A percentile compares a stretch with the other conserved stretches of the same genome.
Conservation (phyloP, 352 stramenopile genomes). For the Globisporangium cederbergense region DNA sequence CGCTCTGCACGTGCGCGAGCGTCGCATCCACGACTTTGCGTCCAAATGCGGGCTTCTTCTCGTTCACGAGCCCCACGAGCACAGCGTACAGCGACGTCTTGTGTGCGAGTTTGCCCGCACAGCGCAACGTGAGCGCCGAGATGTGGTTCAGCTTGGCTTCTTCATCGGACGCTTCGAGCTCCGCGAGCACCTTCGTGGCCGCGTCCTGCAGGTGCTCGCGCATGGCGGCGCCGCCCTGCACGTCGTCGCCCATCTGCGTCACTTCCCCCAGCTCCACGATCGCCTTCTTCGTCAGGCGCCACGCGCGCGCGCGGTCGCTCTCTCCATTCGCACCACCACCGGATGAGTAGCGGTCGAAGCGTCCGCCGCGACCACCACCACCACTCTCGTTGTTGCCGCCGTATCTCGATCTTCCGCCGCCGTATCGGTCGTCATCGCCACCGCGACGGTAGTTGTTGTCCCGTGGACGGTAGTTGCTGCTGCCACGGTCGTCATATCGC, state of each 20-base stretch:
- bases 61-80: conserved; percentile 66
- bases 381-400: conserved; percentile 16
- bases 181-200: conserved; percentile 35
- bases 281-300: conserved; percentile 72
- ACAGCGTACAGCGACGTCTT: conserved; percentile 75
- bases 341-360: conserved; percentile 19
- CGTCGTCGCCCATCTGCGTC: conserved; percentile 27
- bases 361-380: conserved; percentile 20
- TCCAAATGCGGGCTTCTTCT: conserved; percentile 51
- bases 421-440: conserved; percentile 31
- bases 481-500: conserved; percentile 40
- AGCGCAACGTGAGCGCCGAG: conserved; percentile 51
- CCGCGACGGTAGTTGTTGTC: conserved; percentile 25
- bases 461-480: conserved; percentile 23
- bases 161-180: conserved; percentile 47
- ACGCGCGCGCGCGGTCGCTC: conserved; percentile 63
- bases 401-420: conserved; percentile 23
- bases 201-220: conserved; percentile 49
- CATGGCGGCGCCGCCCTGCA: conserved; percentile 23
- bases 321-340: conserved; percentile 27
- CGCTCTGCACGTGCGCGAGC: conserved; percentile 40
- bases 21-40: conserved; percentile 41
- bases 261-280: conserved; percentile 67
- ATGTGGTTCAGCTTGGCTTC: conserved; percentile 61
- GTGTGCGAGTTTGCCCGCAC: conserved; percentile 45